Conservation (phyloP, 805 yeast species). For the Lachancea sp. region DNA sequence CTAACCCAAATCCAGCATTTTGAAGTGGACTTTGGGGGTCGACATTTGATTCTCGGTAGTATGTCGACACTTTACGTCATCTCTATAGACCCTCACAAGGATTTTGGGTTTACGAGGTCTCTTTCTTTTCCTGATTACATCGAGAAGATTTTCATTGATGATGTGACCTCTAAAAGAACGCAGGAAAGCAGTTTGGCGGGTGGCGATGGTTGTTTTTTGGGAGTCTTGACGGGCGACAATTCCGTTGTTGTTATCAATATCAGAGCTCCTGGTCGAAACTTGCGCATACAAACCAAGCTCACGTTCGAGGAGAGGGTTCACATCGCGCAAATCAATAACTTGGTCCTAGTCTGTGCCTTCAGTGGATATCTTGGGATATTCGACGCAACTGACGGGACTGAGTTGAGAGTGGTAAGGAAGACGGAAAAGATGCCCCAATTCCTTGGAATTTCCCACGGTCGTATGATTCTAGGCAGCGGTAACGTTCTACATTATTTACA, state of each 20-base stretch:
- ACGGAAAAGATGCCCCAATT: constrained; percentile 29
- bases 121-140: constrained; percentile 16
- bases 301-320: constrained; percentile 23
- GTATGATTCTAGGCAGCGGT: constrained; percentile 26
- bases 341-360: constrained; percentile 28
- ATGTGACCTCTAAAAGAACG: constrained; percentile 22
- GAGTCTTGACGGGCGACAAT: constrained; percentile 21
- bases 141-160: constrained; percentile 20
- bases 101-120: constrained; percentile 21
- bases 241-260: constrained; percentile 22
- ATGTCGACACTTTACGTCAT: constrained; percentile 16
- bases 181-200: constrained; percentile 27
- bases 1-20: constrained; percentile 17
- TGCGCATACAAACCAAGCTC: constrained; percentile 16
- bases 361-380: constrained; percentile 24
- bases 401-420: constrained; percentile 27
- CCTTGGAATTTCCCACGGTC: constrained; percentile 28
- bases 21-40: constrained; percentile 31
- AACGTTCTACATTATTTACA: constrained; percentile 28
- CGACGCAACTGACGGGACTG: constrained; percentile 28
- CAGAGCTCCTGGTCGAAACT: constrained; percentile 17
- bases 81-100: constrained; percentile 20
- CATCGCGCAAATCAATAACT: constrained; percentile 26
- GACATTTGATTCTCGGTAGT: constrained; percentile 20
- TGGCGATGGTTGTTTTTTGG: constrained; percentile 31